Evolutionary conservation across 805 yeast genomes (phyloP), one percentile per base, ranked within the genome.

Genomic region (Sungouiozyma intestinalis): DNA sequence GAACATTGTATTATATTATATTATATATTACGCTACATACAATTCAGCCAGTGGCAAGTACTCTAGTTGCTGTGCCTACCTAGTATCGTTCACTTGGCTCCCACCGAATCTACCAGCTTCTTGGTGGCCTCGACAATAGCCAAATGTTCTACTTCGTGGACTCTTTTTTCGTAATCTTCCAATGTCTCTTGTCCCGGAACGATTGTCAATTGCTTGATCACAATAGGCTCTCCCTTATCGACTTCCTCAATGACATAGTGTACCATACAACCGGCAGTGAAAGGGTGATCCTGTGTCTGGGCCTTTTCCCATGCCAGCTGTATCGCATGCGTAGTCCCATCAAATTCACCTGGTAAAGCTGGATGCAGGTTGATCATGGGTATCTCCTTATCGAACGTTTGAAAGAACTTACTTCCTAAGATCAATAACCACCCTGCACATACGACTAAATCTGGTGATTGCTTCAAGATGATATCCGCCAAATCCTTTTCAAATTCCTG

Each of bases 401-500:
- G 64, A 46, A 92, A 68, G 50, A 86, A 87, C 16, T 76, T 69
- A 3, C 85, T 79, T 1, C 96, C 83, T 45, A 92, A 69, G 45
- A 92, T 92, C 40, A 92, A 73, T 88, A 92, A 81, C 98, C 98
- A 92, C 2, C 98, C 98, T 3, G 98, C 98, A 65, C 98, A 92
- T 4, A 92, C 97, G 34, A 92, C 79, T 48, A 92, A 69, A 50
- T 84, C 85, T 3, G 97, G 97, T 49, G 72, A 71, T 27, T 60
- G 79, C 43, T 68, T 58, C 18, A 85, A 59, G 17, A 92, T 76
- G 18, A 81, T 55, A 39, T 73, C 66, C 8, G 95, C 90, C 36
- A 92, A 70, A 48, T 92, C 96, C 35, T 63, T 58, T 61, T 92
- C 90, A 70, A 85, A 92, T 44, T 65, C 59, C 33, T 74, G 73